Evolutionary conservation across 192 early-diverging fungal genomes (phyloP).

Genomic region (Umbelopsis vinacea): DNA sequence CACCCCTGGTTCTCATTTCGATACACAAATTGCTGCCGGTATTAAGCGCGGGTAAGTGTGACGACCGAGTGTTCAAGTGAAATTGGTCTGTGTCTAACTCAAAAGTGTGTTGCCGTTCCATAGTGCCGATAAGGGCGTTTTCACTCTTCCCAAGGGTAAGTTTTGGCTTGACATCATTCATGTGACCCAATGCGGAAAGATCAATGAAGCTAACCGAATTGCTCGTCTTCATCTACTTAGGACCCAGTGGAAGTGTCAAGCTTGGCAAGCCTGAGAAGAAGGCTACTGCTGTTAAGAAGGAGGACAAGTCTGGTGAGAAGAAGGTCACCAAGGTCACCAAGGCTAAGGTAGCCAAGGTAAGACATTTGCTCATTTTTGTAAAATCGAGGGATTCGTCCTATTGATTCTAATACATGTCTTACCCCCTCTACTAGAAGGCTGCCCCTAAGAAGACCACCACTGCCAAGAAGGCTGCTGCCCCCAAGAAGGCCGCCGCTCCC

Average conservation of each 20-base stretch:
- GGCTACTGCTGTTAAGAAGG: constrained; percentile 23
- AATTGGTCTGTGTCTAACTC: not conserved
- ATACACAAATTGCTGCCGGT: constrained; percentile 62
- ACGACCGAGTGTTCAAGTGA: not conserved
- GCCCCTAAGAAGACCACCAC: constrained; percentile 38
- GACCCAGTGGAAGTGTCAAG: constrained; percentile 68
- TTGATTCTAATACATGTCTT: constrained; percentile 21
- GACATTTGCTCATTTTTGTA: not conserved
- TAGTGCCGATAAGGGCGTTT: constrained; percentile 62
- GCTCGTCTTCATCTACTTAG: not conserved
- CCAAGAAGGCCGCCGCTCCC: constrained; percentile 44
- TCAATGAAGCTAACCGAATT: not conserved
- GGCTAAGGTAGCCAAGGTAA: constrained; percentile 22
- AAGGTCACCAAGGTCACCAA: constrained; percentile 48
- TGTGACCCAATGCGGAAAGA: not conserved
- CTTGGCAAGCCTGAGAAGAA: constrained; percentile 57
- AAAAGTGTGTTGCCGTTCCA: not conserved
- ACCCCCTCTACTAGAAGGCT: constrained; percentile 44
- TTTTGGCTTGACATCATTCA: constrained; percentile 20
- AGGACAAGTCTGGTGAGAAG: constrained; percentile 49
- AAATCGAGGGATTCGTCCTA: constrained; percentile 10
- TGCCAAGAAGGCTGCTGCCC: constrained; percentile 53
- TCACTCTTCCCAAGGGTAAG: constrained; percentile 70
- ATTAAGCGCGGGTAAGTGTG: constrained; percentile 57
- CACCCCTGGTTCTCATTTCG: constrained; percentile 49